A percentile compares a stretch with the other conserved stretches of the same genome.
Conservation (phyloP, 164 flowering plant genomes). For the Saururus chinensis region DNA sequence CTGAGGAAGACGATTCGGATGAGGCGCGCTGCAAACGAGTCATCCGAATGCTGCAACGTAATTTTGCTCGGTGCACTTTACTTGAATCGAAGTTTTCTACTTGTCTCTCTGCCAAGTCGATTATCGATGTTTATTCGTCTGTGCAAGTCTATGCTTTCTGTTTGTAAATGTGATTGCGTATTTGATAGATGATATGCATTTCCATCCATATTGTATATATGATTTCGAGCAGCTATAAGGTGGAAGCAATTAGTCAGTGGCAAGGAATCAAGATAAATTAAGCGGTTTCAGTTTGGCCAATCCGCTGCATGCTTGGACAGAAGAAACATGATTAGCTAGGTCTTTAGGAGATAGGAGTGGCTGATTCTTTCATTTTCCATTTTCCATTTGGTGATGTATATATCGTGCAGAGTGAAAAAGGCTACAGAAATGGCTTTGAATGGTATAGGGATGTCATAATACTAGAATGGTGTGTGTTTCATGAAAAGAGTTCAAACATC, state of each 20-base stretch:
- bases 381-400: background rate
- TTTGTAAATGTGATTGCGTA: background rate
- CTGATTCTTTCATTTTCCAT: background rate
- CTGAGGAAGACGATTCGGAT: slow-evolving; percentile 4
- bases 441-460: background rate
- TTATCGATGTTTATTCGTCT: too few species aligned
- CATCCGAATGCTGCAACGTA: slow-evolving; percentile 6
- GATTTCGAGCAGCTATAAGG: too few species aligned
- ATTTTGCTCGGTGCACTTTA: background rate
- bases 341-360: background rate
- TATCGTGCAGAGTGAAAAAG: too few species aligned
- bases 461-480: background rate
- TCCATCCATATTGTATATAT: too few species aligned
- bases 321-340: background rate
- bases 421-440: background rate
- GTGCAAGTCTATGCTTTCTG: background rate
- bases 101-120: too few species aligned
- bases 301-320: background rate
- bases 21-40: slow-evolving; percentile 3
- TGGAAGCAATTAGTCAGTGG: too few species aligned
- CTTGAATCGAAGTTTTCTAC: background rate
- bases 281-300: too few species aligned
- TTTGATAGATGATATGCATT: background rate
- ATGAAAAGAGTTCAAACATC: background rate
- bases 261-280: too few species aligned